Evolutionary conservation across 768 basidiomycete genomes (phyloP).

Genomic region (Suillus clintonianus): DNA sequence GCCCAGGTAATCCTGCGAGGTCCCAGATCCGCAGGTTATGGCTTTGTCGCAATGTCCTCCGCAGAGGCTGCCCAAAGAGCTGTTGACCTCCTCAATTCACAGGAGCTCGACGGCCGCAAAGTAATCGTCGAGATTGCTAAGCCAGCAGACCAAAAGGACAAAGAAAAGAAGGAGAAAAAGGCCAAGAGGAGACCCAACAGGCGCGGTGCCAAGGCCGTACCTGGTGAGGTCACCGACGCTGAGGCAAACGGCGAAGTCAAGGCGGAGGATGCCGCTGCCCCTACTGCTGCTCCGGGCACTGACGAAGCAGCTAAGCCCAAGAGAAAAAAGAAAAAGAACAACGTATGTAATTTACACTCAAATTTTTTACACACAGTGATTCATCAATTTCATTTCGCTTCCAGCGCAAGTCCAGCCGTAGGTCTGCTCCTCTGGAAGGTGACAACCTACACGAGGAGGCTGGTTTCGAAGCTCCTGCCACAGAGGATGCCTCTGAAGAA

Average conservation of each 20-base stretch:
- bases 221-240: constrained; percentile 88
- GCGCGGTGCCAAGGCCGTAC: constrained; percentile 83
- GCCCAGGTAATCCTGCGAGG: constrained; percentile 88
- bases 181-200: constrained; percentile 81
- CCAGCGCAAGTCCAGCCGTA: constrained; percentile 58
- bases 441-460: constrained; percentile 26
- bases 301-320: constrained; percentile 66
- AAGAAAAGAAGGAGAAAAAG: constrained; percentile 75
- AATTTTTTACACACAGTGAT: not conserved
- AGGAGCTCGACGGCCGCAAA: constrained; percentile 85
- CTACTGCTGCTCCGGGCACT: constrained; percentile 44
- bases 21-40: constrained; percentile 86
- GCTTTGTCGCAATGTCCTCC: constrained; percentile 84
- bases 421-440: constrained; percentile 37
- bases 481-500: constrained; percentile 39
- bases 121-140: constrained; percentile 94
- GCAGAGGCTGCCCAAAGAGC: constrained; percentile 85
- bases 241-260: constrained; percentile 81
- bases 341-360: constrained; percentile 38
- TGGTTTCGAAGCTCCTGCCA: constrained; percentile 33
- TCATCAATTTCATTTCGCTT: constrained; percentile 17
- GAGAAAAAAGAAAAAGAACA: constrained; percentile 78
- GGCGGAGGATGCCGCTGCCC: constrained; percentile 49
- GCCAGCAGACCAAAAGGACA: constrained; percentile 84
- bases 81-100: constrained; percentile 82